Evolutionary conservation across 169 alveolate genomes (phyloP).

Genomic region (Blepharisma undulans): DNA sequence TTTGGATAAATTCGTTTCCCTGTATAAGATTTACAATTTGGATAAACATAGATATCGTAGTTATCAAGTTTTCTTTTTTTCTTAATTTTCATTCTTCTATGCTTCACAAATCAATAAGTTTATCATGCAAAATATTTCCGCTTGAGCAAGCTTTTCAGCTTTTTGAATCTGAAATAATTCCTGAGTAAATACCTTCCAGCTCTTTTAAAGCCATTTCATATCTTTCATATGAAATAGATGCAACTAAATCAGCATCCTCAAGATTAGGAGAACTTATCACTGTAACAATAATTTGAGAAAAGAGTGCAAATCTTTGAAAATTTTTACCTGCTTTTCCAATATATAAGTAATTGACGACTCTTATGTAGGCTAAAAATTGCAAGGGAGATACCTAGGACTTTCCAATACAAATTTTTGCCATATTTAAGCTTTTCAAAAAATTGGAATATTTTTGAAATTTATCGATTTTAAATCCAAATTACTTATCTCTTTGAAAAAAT

Average conservation of each 20-base stretch:
- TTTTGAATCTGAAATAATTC: neutral
- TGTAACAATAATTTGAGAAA: neutral
- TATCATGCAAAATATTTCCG: neutral
- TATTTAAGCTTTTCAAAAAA: too few relatives aligned
- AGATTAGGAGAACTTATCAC: neutral
- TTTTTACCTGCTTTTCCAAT: neutral
- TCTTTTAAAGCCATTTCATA: neutral
- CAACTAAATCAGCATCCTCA: neutral
- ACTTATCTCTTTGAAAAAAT: too few relatives aligned
- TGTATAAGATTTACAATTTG: neutral
- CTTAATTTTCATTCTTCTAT: neutral
- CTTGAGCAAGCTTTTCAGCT: neutral
- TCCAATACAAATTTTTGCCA: too few relatives aligned
- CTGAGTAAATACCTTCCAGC: neutral
- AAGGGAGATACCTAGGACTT: too few relatives aligned
- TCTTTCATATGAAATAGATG: neutral
- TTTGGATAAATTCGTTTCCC: neutral
- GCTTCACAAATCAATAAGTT: neutral
- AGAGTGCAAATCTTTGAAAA: neutral
- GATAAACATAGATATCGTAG: neutral
- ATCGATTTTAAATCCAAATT: too few relatives aligned
- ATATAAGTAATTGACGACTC: too few relatives aligned
- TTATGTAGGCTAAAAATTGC: too few relatives aligned
- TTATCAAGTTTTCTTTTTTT: neutral
- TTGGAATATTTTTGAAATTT: too few relatives aligned